Evolutionary conservation across 1,284 basidiomycete species (phyloP).

Genomic region (Meira miltonrushii): DNA sequence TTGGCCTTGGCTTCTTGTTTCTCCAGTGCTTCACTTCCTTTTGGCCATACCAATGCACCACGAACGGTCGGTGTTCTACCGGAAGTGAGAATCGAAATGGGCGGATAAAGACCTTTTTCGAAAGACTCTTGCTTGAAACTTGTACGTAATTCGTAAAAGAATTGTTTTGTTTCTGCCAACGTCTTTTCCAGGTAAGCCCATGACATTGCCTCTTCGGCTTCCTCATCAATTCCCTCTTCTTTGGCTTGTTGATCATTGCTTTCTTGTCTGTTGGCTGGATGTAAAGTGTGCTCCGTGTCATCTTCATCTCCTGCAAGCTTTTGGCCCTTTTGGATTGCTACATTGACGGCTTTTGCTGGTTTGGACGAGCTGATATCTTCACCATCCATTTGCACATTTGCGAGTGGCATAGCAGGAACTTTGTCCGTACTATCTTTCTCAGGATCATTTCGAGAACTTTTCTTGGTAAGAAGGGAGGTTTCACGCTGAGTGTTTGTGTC

Average conservation of each 20-base stretch:
- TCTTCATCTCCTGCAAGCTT: neutral
- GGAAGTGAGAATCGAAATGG: constrained; percentile 42
- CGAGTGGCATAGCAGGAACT: neutral
- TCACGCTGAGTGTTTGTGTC: too few relatives aligned
- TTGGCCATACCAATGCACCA: constrained; percentile 38
- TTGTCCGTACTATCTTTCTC: too few relatives aligned
- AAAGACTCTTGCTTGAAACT: constrained; percentile 26
- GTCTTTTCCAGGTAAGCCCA: constrained; percentile 27
- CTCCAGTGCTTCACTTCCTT: too few relatives aligned
- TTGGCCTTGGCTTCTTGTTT: constrained; percentile 10
- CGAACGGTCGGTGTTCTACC: constrained; percentile 46
- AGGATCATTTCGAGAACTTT: too few relatives aligned
- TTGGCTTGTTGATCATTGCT: neutral
- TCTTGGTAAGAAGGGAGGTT: too few relatives aligned
- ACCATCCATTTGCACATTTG: neutral
- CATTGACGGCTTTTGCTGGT: neutral
- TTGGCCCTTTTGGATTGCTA: neutral
- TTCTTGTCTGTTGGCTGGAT: constrained; percentile 2
- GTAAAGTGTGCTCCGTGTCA: neutral
- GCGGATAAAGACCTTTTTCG: constrained; percentile 36
- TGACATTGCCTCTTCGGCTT: constrained; percentile 9
- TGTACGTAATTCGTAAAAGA: constrained; percentile 35
- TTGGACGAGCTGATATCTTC: neutral
- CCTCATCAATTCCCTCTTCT: constrained; percentile 11
- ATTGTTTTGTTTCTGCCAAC: constrained; percentile 28